Conservation (phyloP, 176 grass and related monocot genomes). For the Bonia amplexicaulis region DNA sequence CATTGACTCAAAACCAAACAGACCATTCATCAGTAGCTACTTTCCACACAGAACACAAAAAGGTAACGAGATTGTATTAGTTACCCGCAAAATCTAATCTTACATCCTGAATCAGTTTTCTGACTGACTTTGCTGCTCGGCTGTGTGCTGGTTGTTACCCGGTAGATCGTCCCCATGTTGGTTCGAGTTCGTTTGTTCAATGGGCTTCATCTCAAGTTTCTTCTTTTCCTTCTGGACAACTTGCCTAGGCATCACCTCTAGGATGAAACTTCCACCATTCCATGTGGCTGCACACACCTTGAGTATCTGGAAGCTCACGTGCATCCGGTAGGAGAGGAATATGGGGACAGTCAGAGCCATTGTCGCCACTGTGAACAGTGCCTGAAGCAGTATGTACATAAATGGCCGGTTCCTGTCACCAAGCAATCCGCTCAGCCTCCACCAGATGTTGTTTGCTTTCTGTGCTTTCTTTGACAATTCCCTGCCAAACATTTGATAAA, state of each 20-base stretch:
- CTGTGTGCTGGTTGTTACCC: background rate
- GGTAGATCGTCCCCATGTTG: background rate
- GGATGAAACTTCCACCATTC: conserved; percentile 91
- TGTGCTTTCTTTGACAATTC: conserved; percentile 98
- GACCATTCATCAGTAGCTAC: background rate
- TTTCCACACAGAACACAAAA: background rate
- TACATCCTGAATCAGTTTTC: background rate
- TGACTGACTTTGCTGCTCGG: conserved; percentile 14
- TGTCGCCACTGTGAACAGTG: conserved; percentile 73
- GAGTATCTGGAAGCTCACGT: conserved; percentile 75
- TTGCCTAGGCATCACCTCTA: conserved; percentile 82
- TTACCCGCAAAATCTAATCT: conserved; percentile 8
- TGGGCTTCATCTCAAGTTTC: conserved; percentile 67
- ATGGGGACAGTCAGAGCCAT: conserved; percentile 80
- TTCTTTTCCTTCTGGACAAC: conserved; percentile 80
- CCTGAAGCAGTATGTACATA: conserved; percentile 91
- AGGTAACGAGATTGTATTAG: background rate
- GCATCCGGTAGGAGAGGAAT: conserved; percentile 86
- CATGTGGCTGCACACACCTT: conserved; percentile 84
- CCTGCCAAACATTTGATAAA: conserved; percentile 34
- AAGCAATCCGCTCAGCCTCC: conserved; percentile 80
- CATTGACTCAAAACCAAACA: background rate
- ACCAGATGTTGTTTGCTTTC: conserved; percentile 97
- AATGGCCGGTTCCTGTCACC: conserved; percentile 81
- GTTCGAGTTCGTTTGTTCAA: conserved; percentile 1